Conservation (phyloP, 2,329 filamentous ascomycete species). For the Penicillium psychrosexuale region DNA sequence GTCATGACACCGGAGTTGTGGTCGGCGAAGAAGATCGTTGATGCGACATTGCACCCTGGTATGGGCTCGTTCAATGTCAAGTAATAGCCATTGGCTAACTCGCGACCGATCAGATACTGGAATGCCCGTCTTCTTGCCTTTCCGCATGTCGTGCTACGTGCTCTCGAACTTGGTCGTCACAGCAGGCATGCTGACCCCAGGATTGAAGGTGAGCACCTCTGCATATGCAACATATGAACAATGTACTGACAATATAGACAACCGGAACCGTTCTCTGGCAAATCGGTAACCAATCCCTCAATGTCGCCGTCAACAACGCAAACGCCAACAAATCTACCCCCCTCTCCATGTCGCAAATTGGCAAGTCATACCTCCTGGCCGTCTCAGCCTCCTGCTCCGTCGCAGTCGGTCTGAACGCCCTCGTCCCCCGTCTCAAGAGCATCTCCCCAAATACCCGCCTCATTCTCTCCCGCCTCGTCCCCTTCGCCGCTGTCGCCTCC, state of each 20-base stretch:
- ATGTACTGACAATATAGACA: slow-evolving; percentile 51
- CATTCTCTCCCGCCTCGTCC: slow-evolving; percentile 81
- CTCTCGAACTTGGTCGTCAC: slow-evolving; percentile 92
- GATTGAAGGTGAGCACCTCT: slow-evolving; percentile 60
- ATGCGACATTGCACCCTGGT: slow-evolving; percentile 95
- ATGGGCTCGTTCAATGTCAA: slow-evolving; percentile 33
- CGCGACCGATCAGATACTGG: slow-evolving; percentile 68
- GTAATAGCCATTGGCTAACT: background rate
- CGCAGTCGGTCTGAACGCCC: slow-evolving; percentile 82
- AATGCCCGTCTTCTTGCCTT: slow-evolving; percentile 85
- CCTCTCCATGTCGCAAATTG: slow-evolving; percentile 73
- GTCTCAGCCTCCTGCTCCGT: slow-evolving; percentile 93
- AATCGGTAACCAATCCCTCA: slow-evolving; percentile 93
- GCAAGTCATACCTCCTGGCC: slow-evolving; percentile 86
- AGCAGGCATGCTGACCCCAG: slow-evolving; percentile 92
- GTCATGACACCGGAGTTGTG: slow-evolving; percentile 89
- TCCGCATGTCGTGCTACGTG: slow-evolving; percentile 96
- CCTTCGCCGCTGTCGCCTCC: slow-evolving; percentile 90
- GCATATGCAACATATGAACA: background rate
- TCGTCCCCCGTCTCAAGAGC: slow-evolving; percentile 78
- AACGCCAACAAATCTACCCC: slow-evolving; percentile 98
- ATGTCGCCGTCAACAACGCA: slow-evolving; percentile 95
- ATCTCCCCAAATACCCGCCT: slow-evolving; percentile 72
- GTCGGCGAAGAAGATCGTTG: slow-evolving; percentile 94
- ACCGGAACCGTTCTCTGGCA: slow-evolving; percentile 90